Base-by-base conservation (phyloP, 768 basidiomycete genomes). In the Crucibulum laeve region DNA sequence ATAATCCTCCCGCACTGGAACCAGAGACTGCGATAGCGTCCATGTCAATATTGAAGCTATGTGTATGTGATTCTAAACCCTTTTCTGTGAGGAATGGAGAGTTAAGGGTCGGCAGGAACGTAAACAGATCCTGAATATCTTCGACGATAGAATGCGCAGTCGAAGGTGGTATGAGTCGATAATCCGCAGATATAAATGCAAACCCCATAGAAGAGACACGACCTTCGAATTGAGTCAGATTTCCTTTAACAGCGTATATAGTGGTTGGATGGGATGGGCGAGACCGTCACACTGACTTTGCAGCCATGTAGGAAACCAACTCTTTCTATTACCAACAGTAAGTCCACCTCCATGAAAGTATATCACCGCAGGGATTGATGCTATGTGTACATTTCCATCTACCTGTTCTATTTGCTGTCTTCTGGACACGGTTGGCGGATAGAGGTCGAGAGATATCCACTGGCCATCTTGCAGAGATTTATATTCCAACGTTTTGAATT, bases 301-400 rank as follows among this genome's bases (percentile, higher is more conserved):
- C 19, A 86, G 60, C 84, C 84, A 87, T n/a, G 41, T 47, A 2
- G 84, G 83, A 55, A 84, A 78, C 80, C 81, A 85, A 52, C 74
- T 78, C 24, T 54, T 56, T 41, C 74, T 66, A 48, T 78, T 75
- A 1, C 83, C 83, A 13, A 76, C 79, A 0, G 77, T 73, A 24
- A 86, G 58, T 5, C 81, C 82, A 2, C 83, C 84, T 5, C 79
- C 71, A 41, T 71, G 73, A 44, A 69, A 72, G 51, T 71, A 77
- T 14, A 74, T 49, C 4, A 76, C 56, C 2, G 65, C 63, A 44
- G 68, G 66, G 8, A 63, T 46, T 17, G 44, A 32, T 32, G 3
- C 25, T n/a, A 28, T 8, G 1, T 11, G n/a, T n/a, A n/a, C n/a
- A n/a, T n/a, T n/a, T n/a, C n/a, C n/a, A n/a, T n/a, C n/a, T n/a